Percentiles rank a stretch among this genome's conserved stretches.
Conservation (phyloP, 768 basidiomycete genomes). For the Pulveroboletus frians region DNA sequence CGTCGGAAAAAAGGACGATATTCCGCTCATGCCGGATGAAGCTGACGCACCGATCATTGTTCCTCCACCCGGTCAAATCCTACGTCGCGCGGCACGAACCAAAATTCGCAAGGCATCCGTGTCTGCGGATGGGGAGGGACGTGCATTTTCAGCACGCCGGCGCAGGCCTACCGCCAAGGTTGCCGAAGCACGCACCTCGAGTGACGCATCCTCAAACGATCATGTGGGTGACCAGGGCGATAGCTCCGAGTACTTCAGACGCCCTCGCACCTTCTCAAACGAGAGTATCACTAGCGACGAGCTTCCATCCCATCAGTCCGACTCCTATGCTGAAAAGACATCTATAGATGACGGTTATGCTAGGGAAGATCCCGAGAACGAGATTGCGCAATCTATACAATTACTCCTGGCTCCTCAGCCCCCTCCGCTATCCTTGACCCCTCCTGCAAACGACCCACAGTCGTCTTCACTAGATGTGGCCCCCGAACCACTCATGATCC, state of each 20-base stretch:
- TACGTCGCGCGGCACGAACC: conserved; percentile 89
- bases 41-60: conserved; percentile 84
- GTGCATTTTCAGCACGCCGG: conserved; percentile 58
- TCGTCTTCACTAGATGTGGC: conserved; percentile 5
- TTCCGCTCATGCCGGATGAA: conserved; percentile 68
- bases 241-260: conserved; percentile 35
- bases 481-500: conserved; percentile 29
- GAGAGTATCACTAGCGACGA: conserved; percentile 36
- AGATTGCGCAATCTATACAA: conserved; percentile 19
- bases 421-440: conserved; percentile 23
- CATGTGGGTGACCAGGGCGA: conserved; percentile 60
- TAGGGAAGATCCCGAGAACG: conserved; percentile 48
- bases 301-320: conserved; percentile 46
- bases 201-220: conserved; percentile 56
- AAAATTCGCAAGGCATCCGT: conserved; percentile 87
- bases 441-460: conserved; percentile 15
- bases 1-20: conserved; percentile 62
- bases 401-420: conserved; percentile 15
- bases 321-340: conserved; percentile 77
- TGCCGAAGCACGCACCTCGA: conserved; percentile 54
- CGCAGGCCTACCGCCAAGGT: conserved; percentile 24
- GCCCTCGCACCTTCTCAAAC: conserved; percentile 33
- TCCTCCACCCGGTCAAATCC: conserved; percentile 81
- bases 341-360: conserved; percentile 84
- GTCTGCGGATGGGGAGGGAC: conserved; percentile 73